Evolutionary conservation across 1,284 basidiomycete genomes (phyloP).

Genomic region (Tausonia pullulans): DNA sequence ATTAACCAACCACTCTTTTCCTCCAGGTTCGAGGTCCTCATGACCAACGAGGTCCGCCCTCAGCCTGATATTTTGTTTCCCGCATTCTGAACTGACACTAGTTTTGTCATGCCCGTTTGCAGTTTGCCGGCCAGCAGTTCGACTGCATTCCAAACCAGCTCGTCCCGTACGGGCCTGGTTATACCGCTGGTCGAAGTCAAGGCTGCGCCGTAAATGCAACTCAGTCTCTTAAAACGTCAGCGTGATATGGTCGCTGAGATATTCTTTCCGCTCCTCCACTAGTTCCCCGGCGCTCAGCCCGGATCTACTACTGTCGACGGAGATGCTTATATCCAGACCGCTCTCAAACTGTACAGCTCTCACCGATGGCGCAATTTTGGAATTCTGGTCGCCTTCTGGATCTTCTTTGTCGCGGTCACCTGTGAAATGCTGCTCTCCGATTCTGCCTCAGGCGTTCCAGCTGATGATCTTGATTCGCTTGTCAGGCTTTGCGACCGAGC

Average conservation of each 20-base stretch:
- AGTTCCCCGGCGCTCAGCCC: conserved; percentile 30
- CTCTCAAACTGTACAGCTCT: conserved; percentile 31
- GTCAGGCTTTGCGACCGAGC: conserved; percentile 19
- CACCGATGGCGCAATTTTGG: conserved; percentile 40
- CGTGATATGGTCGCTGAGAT: too few species aligned
- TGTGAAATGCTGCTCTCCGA: too few species aligned
- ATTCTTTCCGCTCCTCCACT: too few species aligned
- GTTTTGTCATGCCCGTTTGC: too few species aligned
- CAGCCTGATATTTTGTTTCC: too few species aligned
- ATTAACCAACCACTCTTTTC: too few species aligned
- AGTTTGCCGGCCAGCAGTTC: neutral
- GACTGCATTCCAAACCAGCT: conserved; percentile 21
- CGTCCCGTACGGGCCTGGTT: conserved; percentile 33
- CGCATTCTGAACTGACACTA: too few species aligned
- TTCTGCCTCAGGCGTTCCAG: conserved; percentile 22
- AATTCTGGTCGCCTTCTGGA: conserved; percentile 33
- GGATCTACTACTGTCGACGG: conserved; percentile 32
- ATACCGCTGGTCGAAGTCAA: conserved; percentile 19
- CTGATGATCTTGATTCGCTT: conserved; percentile 21
- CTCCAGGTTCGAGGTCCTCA: neutral
- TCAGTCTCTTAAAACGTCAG: too few species aligned
- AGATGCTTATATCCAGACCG: conserved; percentile 29
- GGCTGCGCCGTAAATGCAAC: conserved; percentile 26
- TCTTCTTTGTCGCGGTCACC: conserved; percentile 21
- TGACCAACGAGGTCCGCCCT: neutral